Evolutionary conservation across 306 rosid genomes (phyloP), one percentile per base, ranked within the genome.

Genomic region (Acacia crassicarpa): DNA sequence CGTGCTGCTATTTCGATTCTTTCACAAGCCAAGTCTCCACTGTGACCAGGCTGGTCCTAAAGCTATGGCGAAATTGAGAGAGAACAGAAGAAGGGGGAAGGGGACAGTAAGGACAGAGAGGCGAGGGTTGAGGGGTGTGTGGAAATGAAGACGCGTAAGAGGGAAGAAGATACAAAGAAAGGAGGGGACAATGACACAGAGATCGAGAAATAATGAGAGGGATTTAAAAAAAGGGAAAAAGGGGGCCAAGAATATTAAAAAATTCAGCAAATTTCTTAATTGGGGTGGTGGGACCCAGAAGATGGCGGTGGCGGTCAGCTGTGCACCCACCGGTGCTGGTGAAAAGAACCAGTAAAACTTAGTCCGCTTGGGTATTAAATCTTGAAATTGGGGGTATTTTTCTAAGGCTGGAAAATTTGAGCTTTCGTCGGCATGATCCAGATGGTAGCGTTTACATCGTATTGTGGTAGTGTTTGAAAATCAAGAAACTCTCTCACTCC

Each of bases 101-200:
- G 67, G 2, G 45, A 44, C 67, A 53, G 10, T 15, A 46, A 72
- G 49, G 13, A 62, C 48, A 41, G 66, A 86, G 51, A 70, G 72
- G 74, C 67, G 61, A 44, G 62, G 62, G 81, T 66, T 58, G 3
- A 44, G 81, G 17, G 19, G 79, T 43, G 86, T 46, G 86, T 43
- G 88, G 83, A 71, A 83, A 85, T 62, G 83, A 84, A 73, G 95
- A 92, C 87, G 97, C 98, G 98, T 91, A 86, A 82, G 87, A 83
- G 87, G 85, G 89, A 88, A 92, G 95, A 81, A 78, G 88, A 77
- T 13, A 43, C 32, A 48, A 77, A 79, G 83, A 80, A 84, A 88
- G 85, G 81, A 68, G 74, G 30, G 22, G 35, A 32, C 62, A 82
- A 25, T 78, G 81, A 86, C 63, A 83, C 73, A 78, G 78, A 83